Conservation (phyloP, 1,284 basidiomycete species). For the Ganoderma leucocontextum region DNA sequence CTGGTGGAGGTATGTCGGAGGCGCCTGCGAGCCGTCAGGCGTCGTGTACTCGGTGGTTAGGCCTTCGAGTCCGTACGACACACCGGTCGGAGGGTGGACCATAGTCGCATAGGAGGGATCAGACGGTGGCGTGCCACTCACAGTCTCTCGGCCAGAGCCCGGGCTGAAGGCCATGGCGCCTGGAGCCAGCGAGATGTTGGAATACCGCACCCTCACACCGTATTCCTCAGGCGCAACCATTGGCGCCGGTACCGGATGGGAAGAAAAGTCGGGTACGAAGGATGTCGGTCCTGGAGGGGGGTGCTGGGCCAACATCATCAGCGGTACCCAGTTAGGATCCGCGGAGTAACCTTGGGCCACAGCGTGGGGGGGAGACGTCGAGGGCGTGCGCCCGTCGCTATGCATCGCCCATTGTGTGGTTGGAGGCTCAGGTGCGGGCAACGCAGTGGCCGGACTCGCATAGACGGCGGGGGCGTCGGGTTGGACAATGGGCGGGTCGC, state of each 20-base stretch:
- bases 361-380: not conserved
- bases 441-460: not conserved
- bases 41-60: not conserved
- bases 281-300: no score
- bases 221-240: not conserved
- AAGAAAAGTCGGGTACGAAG: no score
- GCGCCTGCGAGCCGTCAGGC: not conserved
- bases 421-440: not conserved
- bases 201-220: no score
- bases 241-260: not conserved
- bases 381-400: not conserved
- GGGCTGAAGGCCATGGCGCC: no score
- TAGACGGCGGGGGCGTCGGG: not conserved
- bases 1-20: not conserved
- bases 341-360: not conserved
- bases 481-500: not conserved
- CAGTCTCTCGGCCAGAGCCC: no score
- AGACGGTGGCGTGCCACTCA: no score
- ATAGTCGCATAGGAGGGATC: no score
- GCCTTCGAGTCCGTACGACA: no score
- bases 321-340: not conserved
- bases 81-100: no score
- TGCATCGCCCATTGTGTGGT: not conserved
- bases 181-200: no score
- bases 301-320: no score